phyloP scores from a whole-genome alignment of 2,329 filamentous ascomycete species.

The Alternaria solani region DNA sequence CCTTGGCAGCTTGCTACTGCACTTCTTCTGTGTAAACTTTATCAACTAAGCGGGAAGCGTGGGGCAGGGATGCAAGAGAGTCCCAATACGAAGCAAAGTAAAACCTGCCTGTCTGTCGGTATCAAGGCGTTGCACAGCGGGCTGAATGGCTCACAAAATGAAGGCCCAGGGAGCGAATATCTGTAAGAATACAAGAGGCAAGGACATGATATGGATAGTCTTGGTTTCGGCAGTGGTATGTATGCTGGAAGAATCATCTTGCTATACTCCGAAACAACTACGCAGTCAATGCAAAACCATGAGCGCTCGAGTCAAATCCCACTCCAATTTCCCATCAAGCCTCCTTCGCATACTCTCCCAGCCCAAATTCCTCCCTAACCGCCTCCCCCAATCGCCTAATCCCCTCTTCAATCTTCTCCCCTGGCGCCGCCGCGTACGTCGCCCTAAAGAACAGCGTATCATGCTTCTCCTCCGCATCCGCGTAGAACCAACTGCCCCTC shows the following conservation, averaged over 20 bases:
- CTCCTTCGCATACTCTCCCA: conserved; percentile 41
- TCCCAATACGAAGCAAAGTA: neutral
- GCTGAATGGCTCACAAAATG: neutral
- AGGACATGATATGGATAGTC: neutral
- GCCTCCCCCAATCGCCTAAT: conserved; percentile 74
- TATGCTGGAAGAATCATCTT: neutral
- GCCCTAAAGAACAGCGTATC: conserved; percentile 84
- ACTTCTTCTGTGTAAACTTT: conserved; percentile 99
- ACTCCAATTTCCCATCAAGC: neutral
- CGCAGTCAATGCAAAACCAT: conserved; percentile 6
- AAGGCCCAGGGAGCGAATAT: neutral
- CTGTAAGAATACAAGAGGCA: conserved; percentile 1
- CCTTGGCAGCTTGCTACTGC: conserved; percentile 91
- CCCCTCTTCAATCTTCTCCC: conserved; percentile 59
- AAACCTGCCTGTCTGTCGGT: neutral
- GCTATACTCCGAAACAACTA: neutral
- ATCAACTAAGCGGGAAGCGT: conserved; percentile 76
- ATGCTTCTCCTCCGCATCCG: conserved; percentile 68
- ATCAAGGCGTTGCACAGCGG: neutral
- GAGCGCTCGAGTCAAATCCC: neutral
- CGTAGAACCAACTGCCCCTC: conserved; percentile 89
- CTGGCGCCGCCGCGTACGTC: conserved; percentile 82
- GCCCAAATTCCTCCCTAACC: conserved; percentile 68
- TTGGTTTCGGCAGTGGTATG: neutral
- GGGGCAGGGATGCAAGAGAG: neutral